Evolutionary conservation across 2,329 filamentous ascomycete species (phyloP).

Genomic region (Aureobasidium melanogenum): DNA sequence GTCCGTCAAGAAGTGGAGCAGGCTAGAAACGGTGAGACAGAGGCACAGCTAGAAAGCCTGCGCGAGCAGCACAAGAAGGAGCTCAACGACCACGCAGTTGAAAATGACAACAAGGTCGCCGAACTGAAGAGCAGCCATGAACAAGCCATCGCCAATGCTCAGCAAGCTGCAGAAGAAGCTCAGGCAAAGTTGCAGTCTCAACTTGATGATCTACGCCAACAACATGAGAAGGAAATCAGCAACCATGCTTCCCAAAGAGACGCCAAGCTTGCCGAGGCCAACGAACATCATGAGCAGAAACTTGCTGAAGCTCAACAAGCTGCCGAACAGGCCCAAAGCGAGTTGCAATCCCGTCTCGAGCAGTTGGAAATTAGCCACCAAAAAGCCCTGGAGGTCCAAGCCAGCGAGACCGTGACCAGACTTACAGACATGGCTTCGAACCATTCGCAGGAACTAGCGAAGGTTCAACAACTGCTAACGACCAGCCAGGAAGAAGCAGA

Average conservation of each 20-base stretch:
- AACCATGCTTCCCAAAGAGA: not conserved
- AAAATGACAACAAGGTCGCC: not conserved
- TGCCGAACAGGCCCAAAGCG: not conserved
- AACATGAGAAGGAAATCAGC: slow-evolving; percentile 1
- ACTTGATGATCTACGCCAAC: not conserved
- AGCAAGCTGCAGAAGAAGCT: not conserved
- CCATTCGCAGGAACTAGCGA: slow-evolving; percentile 1
- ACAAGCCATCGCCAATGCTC: not conserved
- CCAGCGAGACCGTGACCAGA: not conserved
- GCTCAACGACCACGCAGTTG: not conserved
- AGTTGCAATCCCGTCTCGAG: not conserved
- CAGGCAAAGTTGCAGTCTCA: not conserved
- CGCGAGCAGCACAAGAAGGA: not conserved
- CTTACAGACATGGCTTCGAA: not conserved
- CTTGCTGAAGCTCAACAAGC: not conserved
- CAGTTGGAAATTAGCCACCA: not conserved
- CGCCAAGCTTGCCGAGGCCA: not conserved
- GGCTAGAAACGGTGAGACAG: not conserved
- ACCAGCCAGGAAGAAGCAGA: slow-evolving; percentile 11
- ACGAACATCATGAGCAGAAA: not conserved
- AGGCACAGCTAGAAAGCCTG: not conserved
- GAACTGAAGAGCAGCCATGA: slow-evolving; percentile 1
- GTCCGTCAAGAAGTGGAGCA: not conserved
- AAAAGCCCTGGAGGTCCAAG: not conserved
- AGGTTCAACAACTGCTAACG: slow-evolving; percentile 7